Evolutionary conservation across 306 rosid genomes (phyloP).

Genomic region (Vachellia pachyceras): DNA sequence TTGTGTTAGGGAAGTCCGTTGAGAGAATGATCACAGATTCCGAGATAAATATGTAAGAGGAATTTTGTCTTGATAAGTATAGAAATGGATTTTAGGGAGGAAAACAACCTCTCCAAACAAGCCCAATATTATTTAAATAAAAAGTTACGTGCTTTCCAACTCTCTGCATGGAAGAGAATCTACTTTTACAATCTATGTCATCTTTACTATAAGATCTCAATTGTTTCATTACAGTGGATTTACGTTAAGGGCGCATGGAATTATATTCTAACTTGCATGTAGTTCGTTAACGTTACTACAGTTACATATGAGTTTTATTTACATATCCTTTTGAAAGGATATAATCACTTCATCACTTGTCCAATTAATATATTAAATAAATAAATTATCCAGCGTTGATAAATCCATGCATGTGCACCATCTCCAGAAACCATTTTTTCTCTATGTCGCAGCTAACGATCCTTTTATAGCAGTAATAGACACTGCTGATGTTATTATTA

Average conservation of each 20-base stretch:
- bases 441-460: not conserved
- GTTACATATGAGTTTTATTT: not conserved
- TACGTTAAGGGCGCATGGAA: no score
- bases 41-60: no score
- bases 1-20: no score
- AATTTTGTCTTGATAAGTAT: no score
- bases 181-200: not conserved
- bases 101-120: no score
- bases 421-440: not conserved
- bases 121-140: not conserved
- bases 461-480: not conserved
- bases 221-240: no score
- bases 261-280: not conserved
- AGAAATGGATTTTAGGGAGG: no score
- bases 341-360: not conserved
- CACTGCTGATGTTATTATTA: not conserved
- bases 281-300: not conserved
- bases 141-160: not conserved
- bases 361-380: not conserved
- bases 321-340: not conserved
- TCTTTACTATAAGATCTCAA: no score
- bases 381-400: not conserved
- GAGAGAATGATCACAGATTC: no score
- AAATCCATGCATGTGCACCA: not conserved
- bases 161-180: not conserved